Evolutionary conservation across 1,284 basidiomycete species (phyloP), one percentile per base, ranked within the genome.

Genomic region (Xerocomus alliaceus): DNA sequence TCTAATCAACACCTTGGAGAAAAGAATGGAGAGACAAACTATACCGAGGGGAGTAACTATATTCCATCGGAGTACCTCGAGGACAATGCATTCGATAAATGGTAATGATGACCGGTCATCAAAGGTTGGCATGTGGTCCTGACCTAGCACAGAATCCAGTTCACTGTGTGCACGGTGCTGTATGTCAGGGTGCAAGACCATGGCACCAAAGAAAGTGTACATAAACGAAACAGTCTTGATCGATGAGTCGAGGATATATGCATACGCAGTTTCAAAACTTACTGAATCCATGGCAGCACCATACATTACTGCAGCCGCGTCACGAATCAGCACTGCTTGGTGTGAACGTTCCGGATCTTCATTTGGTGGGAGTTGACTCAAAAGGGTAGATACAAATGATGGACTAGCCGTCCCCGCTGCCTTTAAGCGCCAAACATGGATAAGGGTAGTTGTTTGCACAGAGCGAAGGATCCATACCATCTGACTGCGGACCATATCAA

Each of bases 31-130:
- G 2, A 15, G 41, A 37, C 15, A 4, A 15, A 31, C 20, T 26
- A 29, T 52, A 64, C 65, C 64, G 3, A 66, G 58, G 5, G 65
- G 65, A 9, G 58, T 50, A 2, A 64, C 50, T 13, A 58, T 46
- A 24, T 63, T 66, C 64, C 55, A 66, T 24, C 61, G 61, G 10
- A 63, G 29, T 17, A 59, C 29, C 44, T 66, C 64, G 13, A 60
- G 55, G 26, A 60, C 53, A 8, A 66, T 42, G 44, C 49, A 54
- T 18, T 66, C 61, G 11, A 66, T 58, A 17, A 58, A 66, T 29
- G 61, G 64, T 10, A 66, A 42, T 18, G 26, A 58, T 6, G 53
- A 24, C 35, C 60, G 64, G 24, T 66, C 64, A 1, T 54, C 61
- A 29, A 66, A 66, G 12, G 48, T 58, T 39, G 65, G 64, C 20